Evolutionary conservation across 345 rosid species (phyloP).

Genomic region (Microthlaspi erraticum): DNA sequence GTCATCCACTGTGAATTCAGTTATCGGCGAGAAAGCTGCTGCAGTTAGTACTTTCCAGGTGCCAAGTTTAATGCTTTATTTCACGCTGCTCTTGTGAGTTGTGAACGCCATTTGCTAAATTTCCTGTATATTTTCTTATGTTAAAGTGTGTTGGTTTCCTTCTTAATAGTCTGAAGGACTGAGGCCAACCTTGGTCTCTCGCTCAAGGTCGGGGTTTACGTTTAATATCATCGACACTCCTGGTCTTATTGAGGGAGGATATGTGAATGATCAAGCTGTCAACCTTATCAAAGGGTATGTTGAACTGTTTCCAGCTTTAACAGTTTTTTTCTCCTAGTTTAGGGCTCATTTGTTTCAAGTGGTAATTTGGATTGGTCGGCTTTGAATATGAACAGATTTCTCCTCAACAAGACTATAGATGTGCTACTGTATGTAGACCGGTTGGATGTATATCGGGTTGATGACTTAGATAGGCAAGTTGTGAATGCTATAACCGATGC

Average conservation of each 20-base stretch:
- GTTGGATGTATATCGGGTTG: slow-evolving; percentile 83
- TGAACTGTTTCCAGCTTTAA: slow-evolving; percentile 9
- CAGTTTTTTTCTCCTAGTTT: slow-evolving; percentile 14
- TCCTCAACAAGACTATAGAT: slow-evolving; percentile 73
- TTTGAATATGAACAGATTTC: slow-evolving; percentile 55
- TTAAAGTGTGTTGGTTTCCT: slow-evolving; percentile 21
- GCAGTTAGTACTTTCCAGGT: slow-evolving; percentile 85
- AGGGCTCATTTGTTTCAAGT: slow-evolving; percentile 29
- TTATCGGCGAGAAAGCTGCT: slow-evolving; percentile 73
- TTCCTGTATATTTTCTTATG: background rate
- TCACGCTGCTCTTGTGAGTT: background rate
- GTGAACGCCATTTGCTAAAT: background rate
- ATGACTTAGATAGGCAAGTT: slow-evolving; percentile 79
- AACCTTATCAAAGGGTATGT: slow-evolving; percentile 72
- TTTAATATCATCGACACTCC: slow-evolving; percentile 82
- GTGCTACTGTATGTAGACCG: slow-evolving; percentile 81
- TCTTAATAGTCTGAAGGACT: slow-evolving; percentile 60
- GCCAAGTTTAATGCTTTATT: background rate
- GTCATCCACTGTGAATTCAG: slow-evolving; percentile 85
- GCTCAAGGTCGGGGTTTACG: slow-evolving; percentile 73
- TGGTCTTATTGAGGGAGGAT: slow-evolving; percentile 88
- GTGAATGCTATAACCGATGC: slow-evolving; percentile 71
- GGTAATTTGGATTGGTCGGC: slow-evolving; percentile 27
- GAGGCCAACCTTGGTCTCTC: slow-evolving; percentile 82
- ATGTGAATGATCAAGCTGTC: slow-evolving; percentile 75